Evolutionary conservation across 2,329 filamentous ascomycete species (phyloP), one percentile per base, ranked within the genome.

Genomic region (Pseudophaeomoniella oleicola): DNA sequence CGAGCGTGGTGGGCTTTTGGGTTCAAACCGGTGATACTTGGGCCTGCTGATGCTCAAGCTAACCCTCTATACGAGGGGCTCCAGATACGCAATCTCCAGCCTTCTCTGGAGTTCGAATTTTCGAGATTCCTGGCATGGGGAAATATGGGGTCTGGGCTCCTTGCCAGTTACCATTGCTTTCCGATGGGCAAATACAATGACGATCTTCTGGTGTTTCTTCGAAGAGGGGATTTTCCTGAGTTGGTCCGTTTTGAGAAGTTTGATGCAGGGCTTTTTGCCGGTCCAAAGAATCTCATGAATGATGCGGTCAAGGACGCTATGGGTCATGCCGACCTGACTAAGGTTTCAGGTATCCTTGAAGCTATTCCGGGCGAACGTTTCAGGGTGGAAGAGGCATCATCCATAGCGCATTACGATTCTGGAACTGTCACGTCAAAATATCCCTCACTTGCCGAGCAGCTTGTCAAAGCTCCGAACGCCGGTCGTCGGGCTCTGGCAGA

Each of bases 1-100:
- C 73, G 85, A 32, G 87, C 88, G 2, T 96, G 88, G 86, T 96
- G 85, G 83, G 85, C 87, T 0, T 77, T 92, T 50, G 90, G 88
- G 9, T 94, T 96, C 60, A 76, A 70, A 43, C 88, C 90, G 0
- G 68, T 90, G 5, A 81, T 96, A 30, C 60, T 96, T 38, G 78
- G 81, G 35, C 71, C 75, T 12, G 75, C 72, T 1, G 88, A 96
- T 53, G 86, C 87, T 13, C 81, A 78, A 66, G 77, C 76, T 50
- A 90, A 94, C 51, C 82, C 82, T 1, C 60, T 82, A 14, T 94
- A 88, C 53, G 67, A 76, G 45, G 66, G 77, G 37, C 62, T 93
- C 37, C 78, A 86, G 54, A 53, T 57, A 15, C 57, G 74, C 39
- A 61, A 73, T n/a, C 50, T 86, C 18, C 67, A 77, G n/a, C 53